Percentiles rank a stretch among this genome's conserved stretches.
Conservation (phyloP, 148 eudicot genomes). For the Salicornia ramosissima region DNA sequence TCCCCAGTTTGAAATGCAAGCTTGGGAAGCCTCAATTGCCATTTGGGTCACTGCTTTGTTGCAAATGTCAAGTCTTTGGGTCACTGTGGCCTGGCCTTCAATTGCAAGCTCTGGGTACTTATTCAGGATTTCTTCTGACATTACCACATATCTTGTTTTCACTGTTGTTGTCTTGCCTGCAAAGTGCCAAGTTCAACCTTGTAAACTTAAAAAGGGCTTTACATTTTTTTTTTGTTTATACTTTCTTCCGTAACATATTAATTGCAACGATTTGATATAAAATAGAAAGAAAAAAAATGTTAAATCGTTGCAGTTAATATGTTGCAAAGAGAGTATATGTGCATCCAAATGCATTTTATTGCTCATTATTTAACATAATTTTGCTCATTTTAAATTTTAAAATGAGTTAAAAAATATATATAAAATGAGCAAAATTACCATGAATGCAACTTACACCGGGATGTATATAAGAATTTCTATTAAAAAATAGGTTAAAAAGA, state of each 20-base stretch:
- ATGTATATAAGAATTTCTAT: background rate
- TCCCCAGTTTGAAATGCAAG: slow-evolving; percentile 78
- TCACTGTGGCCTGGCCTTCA: slow-evolving; percentile 80
- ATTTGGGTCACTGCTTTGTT: slow-evolving; percentile 85
- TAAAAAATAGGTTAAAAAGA: background rate
- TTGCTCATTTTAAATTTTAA: no score
- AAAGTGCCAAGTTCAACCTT: slow-evolving; percentile 1
- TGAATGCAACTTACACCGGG: no score
- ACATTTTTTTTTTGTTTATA: no score
- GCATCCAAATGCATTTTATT: no score
- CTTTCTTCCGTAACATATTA: no score
- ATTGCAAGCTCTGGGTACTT: slow-evolving; percentile 82
- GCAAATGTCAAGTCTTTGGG: slow-evolving; percentile 83
- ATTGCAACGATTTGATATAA: no score
- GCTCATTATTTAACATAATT: no score
- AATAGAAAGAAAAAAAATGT: background rate
- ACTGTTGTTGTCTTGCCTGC: slow-evolving; percentile 95
- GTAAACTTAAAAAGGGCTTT: no score
- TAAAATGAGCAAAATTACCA: no score
- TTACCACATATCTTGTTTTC: slow-evolving; percentile 92
- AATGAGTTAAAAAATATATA: no score
- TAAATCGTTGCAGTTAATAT: no score
- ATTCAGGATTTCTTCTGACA: slow-evolving; percentile 87
- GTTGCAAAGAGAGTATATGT: no score
- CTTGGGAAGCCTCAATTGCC: slow-evolving; percentile 83